A percentile compares a stretch with the other conserved stretches of the same genome.
These are phyloP conservation scores for Dryas drummondii DNA, from an alignment of 306 rosid genomes.

Conservation along the genomic window DNA sequence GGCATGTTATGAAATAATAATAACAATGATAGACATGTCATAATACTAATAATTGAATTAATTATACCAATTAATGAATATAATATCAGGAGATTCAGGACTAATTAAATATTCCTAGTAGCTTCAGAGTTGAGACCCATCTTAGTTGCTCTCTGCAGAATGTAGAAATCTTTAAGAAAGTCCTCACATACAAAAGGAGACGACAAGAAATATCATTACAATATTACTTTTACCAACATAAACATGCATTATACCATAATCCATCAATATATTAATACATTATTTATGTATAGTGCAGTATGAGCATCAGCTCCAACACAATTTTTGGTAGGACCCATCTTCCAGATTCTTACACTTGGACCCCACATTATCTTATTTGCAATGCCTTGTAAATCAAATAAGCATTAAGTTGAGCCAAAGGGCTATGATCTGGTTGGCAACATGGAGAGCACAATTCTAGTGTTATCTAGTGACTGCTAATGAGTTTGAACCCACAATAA, in stretches of 20 bases:
- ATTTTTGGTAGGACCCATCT: slow-evolving; percentile 24
- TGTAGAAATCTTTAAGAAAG: slow-evolving; percentile 27
- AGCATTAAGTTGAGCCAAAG: slow-evolving; percentile 24
- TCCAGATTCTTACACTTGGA: slow-evolving; percentile 11
- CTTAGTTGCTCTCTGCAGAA: slow-evolving; percentile 11
- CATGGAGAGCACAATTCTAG: slow-evolving; percentile 44
- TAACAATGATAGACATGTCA: slow-evolving; percentile 40
- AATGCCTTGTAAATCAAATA: slow-evolving; percentile 37
- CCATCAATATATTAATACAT: slow-evolving; percentile 20
- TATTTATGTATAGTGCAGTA: not conserved
- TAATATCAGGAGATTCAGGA: not conserved
- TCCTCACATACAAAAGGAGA: slow-evolving; percentile 34
- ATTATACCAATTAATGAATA: slow-evolving; percentile 17
- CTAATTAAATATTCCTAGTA: slow-evolving; percentile 3
- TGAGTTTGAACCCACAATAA: slow-evolving; percentile 49
- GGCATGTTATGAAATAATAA: slow-evolving; percentile 64
- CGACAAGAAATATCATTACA: slow-evolving; percentile 41
- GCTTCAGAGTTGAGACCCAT: slow-evolving; percentile 12
- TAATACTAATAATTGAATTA: slow-evolving; percentile 29
- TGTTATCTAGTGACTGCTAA: slow-evolving; percentile 32
- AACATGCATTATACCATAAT: slow-evolving; percentile 31
- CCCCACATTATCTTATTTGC: slow-evolving; percentile 47
- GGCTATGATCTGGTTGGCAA: slow-evolving; percentile 57
- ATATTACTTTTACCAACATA: slow-evolving; percentile 45
- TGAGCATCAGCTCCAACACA: slow-evolving; percentile 19